Conservation (phyloP, 768 basidiomycete species). For the Daedalea quercina region DNA sequence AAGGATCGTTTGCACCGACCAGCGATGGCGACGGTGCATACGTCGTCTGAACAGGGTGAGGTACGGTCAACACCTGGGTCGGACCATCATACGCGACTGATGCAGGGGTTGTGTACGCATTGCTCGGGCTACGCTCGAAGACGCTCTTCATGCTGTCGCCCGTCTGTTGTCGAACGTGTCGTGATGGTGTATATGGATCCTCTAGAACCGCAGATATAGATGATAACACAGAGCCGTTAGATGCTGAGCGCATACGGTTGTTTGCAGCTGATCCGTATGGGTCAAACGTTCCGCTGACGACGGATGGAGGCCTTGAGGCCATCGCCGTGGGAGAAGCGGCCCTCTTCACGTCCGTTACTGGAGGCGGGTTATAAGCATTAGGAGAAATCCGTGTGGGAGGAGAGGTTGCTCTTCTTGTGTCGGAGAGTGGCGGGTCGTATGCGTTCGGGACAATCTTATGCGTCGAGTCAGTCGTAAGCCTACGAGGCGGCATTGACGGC, state of each 20-base stretch:
- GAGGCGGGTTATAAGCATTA: neutral
- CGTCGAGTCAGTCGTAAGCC: constrained; percentile 9
- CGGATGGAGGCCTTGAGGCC: neutral
- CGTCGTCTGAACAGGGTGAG: constrained; percentile 37
- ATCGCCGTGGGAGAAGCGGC: neutral
- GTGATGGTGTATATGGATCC: constrained; percentile 32
- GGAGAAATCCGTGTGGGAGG: neutral
- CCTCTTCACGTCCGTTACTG: neutral
- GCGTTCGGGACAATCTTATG: neutral
- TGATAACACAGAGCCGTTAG: constrained; percentile 39
- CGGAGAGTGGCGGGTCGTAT: constrained; percentile 8
- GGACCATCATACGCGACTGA: constrained; percentile 6
- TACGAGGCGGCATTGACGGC: neutral
- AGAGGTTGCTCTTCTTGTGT: neutral
- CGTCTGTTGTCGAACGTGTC: constrained; percentile 12
- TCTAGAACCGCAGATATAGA: constrained; percentile 21
- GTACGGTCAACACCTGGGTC: constrained; percentile 19
- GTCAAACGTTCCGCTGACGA: constrained; percentile 3
- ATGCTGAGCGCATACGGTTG: constrained; percentile 30
- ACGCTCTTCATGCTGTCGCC: constrained; percentile 3
- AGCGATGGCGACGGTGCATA: constrained; percentile 86
- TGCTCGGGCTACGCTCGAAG: neutral
- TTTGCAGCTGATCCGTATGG: constrained; percentile 9
- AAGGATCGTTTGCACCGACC: constrained; percentile 74
- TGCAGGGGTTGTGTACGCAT: neutral